These are phyloP conservation scores for Neonectria coccinea DNA, from an alignment of 2,329 filamentous ascomycete species.

Conservation along the genomic window DNA sequence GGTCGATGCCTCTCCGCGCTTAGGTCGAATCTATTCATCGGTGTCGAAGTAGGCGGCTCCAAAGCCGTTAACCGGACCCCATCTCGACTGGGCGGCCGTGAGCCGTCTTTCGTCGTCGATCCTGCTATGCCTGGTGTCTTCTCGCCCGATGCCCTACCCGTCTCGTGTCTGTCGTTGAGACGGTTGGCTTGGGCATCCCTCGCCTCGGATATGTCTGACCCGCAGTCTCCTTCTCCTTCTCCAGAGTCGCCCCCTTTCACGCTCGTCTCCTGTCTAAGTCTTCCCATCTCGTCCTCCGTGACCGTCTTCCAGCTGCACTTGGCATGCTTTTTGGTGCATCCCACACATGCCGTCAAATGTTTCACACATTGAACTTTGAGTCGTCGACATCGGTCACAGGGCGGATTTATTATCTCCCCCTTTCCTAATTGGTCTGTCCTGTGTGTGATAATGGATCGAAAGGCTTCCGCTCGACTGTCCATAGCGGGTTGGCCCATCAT, in stretches of 20 bases:
- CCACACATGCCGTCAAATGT: conserved; percentile 86
- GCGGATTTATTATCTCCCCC: conserved; percentile 81
- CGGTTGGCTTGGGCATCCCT: conserved; percentile 28
- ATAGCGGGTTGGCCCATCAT: conserved; percentile 37
- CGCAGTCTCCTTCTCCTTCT: conserved; percentile 34
- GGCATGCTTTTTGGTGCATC: conserved; percentile 90
- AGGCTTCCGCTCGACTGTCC: conserved; percentile 47
- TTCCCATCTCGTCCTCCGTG: conserved; percentile 73
- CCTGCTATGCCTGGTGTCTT: conserved; percentile 37
- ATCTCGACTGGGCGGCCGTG: conserved; percentile 39
- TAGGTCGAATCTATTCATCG: conserved; percentile 40
- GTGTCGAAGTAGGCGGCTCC: conserved; percentile 36
- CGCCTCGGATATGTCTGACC: conserved; percentile 29
- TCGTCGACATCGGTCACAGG: conserved; percentile 85
- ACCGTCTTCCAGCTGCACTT: conserved; percentile 89
- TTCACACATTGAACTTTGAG: conserved; percentile 86
- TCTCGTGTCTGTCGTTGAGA: conserved; percentile 33
- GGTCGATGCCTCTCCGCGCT: conserved; percentile 39
- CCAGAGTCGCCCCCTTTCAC: conserved; percentile 31
- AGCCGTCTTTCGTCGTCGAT: conserved; percentile 27
- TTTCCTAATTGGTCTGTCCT: conserved; percentile 81
- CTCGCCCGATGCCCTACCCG: conserved; percentile 33
- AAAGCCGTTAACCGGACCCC: conserved; percentile 36
- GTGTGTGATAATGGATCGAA: conserved; percentile 72
- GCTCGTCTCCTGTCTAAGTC: conserved; percentile 47